Base-by-base conservation (phyloP, 345 rosid species). In the Odontarrhena argentea region DNA sequence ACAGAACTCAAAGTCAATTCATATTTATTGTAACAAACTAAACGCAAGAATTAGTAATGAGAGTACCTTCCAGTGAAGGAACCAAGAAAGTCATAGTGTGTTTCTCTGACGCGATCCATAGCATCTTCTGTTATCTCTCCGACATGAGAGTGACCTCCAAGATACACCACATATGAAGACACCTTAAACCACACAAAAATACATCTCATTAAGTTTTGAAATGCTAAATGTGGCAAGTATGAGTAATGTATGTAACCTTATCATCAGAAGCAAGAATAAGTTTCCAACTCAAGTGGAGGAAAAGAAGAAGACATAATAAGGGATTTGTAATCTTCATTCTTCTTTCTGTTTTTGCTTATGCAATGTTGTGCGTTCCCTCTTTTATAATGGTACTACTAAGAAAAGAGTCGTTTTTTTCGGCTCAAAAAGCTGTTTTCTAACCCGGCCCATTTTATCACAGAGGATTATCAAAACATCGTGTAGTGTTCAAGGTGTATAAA, bases 121-220 rank as follows among this genome's bases (percentile, higher is more conserved):
- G 76, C 76, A 46, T 69, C 80, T 32, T 76, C 34, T 6, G 87
- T 70, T 4, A 74, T 54, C 15, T 74, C 77, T 12, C 64, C 68
- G 22, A 80, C 80, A 57, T 82, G 95, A 8, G 75, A 77, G 69
- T 92, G 92, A n/a, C 73, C 79, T 69, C 98, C 98, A 65, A 89
- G 59, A 86, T 92, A 92, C 22, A 92, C 91, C 30, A 87, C 81
- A 65, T 81, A 89, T 2, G 96, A 68, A 83, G 82, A 25, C 8
- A 37, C 18, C 48, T 40, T 58, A 22, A 60, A 46, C 9, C 2
- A 63, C 13, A 74, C 12, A 36, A 42, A 40, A 41, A 58, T 8
- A 61, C 12, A 51, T 49, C 30, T 55, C 15, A 3, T 34, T n/a
- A 14, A 11, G 8, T 28, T 60, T 59, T 41, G 26, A 35, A 35